Evolutionary conservation across 495 filamentous ascomycete genomes (phyloP), one percentile per base, ranked within the genome.

Genomic region (Bacidia rubella): DNA sequence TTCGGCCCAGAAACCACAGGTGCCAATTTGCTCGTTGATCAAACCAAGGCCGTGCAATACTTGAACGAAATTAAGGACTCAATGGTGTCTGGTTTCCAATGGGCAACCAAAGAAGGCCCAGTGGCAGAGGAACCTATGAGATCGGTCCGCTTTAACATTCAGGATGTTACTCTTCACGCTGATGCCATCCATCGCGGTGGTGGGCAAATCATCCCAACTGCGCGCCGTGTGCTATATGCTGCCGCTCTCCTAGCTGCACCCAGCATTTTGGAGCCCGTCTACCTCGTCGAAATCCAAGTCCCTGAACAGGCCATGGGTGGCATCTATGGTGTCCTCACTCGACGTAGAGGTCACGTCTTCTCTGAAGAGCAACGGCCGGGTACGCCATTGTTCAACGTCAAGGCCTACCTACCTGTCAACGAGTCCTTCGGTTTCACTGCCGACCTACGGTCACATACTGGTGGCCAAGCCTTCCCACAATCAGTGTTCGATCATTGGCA

Each of bases 31-130:
- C 76, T 99, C 56, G 83, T 99, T 64, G 92, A 99, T 72, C 92
- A 96, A 82, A 95, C 90, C 75, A 98, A 98, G 86, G 92, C 92
- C 62, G 92, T 99, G 54, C 92, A 99, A 77, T 99, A 97, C 82
- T 78, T 99, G 54, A 90, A 90, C 77, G 92, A 99, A 85, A 99
- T 99, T 81, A 99, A 99, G 83, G 92, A 99, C 62, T 97, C 92
- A 55, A 85, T 99, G 61, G 90, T 97, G 62, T 99, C 92, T 62
- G 92, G 93, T 78, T 99, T 99, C 87, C 92, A 99, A 71, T 97
- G 93, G 92, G 92, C 92, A 51, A 87, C 90, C 60, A 83, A 90
- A 66, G 92, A 99, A 81, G 92, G 93, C 71, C 92, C 92, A 60
- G 70, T 99, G 65, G 89, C 85, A 60, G 92, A 99, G 73, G 92